Conservation (phyloP, 2,329 filamentous ascomycete genomes). For the Trichoderma harzianum region DNA sequence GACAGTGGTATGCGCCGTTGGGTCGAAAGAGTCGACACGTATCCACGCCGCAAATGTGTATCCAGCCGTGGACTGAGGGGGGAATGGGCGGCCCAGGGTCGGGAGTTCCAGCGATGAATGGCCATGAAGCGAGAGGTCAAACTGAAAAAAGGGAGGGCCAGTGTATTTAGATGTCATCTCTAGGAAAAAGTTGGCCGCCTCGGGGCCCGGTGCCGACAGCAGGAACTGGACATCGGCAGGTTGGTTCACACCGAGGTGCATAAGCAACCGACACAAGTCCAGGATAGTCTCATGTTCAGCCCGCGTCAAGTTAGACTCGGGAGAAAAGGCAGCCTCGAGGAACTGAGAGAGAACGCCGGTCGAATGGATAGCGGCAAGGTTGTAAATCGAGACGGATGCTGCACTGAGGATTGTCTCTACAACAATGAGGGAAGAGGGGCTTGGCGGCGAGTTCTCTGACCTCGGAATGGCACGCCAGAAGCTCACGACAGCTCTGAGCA, state of each 20-base stretch:
- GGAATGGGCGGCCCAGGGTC: constrained; percentile 80
- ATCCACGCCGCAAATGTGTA: constrained; percentile 93
- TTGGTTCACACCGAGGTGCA: constrained; percentile 71
- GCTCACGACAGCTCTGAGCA: constrained; percentile 59
- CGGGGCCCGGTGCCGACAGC: constrained; percentile 48
- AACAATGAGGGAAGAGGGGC: constrained; percentile 59
- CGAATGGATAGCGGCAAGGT: constrained; percentile 67
- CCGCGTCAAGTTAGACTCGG: constrained; percentile 47
- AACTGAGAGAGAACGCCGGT: constrained; percentile 68
- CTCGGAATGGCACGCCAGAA: constrained; percentile 63
- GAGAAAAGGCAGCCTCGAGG: constrained; percentile 58
- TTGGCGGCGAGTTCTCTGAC: constrained; percentile 40
- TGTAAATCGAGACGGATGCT: constrained; percentile 61
- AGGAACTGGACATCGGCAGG: constrained; percentile 83
- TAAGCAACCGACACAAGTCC: constrained; percentile 65
- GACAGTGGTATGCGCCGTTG: constrained; percentile 82
- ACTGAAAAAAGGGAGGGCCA: constrained; percentile 83
- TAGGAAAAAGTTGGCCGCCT: constrained; percentile 66
- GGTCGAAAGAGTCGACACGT: constrained; percentile 81
- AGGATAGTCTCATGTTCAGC: constrained; percentile 59
- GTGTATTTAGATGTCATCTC: constrained; percentile 71
- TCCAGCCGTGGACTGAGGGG: constrained; percentile 72
- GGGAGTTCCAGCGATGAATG: constrained; percentile 88
- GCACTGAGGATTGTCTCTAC: constrained; percentile 61
- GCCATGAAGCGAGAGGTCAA: constrained; percentile 84